phyloP scores from a whole-genome alignment of 2,329 filamentous ascomycete genomes.

The Rutstroemia sydowiana region DNA sequence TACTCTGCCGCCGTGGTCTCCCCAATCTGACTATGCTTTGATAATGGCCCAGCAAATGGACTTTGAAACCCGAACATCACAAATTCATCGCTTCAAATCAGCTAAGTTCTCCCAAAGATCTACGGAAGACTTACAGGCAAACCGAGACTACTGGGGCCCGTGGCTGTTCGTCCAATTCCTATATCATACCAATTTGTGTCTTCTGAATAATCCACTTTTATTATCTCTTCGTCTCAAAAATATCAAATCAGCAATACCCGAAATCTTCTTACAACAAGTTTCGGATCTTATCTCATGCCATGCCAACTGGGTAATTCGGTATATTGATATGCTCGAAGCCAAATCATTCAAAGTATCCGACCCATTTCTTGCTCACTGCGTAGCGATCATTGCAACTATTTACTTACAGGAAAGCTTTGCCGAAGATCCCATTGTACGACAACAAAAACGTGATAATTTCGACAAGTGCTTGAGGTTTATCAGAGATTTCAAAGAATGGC shows the following conservation, averaged over 20 bases:
- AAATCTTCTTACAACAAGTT: conserved; percentile 47
- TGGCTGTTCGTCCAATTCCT: conserved; percentile 46
- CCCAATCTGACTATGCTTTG: conserved; percentile 43
- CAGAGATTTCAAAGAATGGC: conserved; percentile 36
- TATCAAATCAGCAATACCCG: conserved; percentile 44
- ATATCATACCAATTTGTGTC: conserved; percentile 45
- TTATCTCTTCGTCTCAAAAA: conserved; percentile 45
- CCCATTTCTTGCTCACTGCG: conserved; percentile 41
- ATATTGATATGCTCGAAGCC: conserved; percentile 40
- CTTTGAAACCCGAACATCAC: conserved; percentile 43
- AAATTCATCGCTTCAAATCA: conserved; percentile 42
- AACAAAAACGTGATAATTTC: conserved; percentile 37
- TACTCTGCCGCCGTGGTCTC: conserved; percentile 39
- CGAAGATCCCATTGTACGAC: conserved; percentile 27
- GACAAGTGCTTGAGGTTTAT: conserved; percentile 39
- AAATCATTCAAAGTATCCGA: conserved; percentile 40
- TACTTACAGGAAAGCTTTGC: conserved; percentile 47
- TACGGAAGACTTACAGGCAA: conserved; percentile 35
- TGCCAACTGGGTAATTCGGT: conserved; percentile 46
- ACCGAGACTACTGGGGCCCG: conserved; percentile 45
- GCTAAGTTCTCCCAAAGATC: conserved; percentile 39
- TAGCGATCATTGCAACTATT: conserved; percentile 45
- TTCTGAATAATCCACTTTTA: conserved; percentile 47
- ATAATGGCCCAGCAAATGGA: conserved; percentile 44
- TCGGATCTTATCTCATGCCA: conserved; percentile 44